phyloP scores from a whole-genome alignment of 306 rosid species.

The Sophora flavescens region DNA sequence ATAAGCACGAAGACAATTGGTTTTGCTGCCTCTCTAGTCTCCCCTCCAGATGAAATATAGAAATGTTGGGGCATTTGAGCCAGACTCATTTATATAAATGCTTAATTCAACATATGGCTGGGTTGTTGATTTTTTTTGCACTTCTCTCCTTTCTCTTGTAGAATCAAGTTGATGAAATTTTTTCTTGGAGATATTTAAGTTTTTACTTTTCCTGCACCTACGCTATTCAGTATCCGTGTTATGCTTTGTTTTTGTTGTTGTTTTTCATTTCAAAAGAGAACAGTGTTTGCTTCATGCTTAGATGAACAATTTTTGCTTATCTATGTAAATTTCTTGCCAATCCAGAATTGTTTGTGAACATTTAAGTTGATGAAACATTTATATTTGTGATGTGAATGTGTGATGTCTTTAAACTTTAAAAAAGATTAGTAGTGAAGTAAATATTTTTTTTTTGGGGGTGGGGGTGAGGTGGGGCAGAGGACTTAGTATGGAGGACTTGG shows the following conservation, averaged over 20 bases:
- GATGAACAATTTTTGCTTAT: conserved; percentile 29
- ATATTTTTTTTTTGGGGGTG: too few relatives aligned
- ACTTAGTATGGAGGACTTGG: conserved; percentile 24
- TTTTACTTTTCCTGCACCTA: conserved; percentile 13
- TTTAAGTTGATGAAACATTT: conserved; percentile 36
- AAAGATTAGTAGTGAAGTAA: not conserved
- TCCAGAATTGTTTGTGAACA: conserved; percentile 15
- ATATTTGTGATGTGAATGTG: not conserved
- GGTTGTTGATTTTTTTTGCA: not conserved
- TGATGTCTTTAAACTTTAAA: not conserved
- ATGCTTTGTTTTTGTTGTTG: not conserved
- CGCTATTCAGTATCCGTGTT: not conserved
- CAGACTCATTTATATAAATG: conserved; percentile 29
- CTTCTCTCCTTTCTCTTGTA: not conserved
- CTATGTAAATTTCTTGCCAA: conserved; percentile 28
- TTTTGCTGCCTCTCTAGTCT: not conserved
- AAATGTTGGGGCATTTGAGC: conserved; percentile 26
- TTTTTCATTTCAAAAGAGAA: not conserved
- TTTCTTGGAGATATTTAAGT: conserved; percentile 7
- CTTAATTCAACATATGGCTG: conserved; percentile 30
- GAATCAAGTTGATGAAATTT: not conserved
- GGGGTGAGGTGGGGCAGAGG: not conserved
- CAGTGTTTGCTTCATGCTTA: conserved; percentile 29
- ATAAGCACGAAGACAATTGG: conserved; percentile 5
- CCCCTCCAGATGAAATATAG: conserved; percentile 14